Conservation (phyloP, 2,329 filamentous ascomycete species). For the Alternaria atra region DNA sequence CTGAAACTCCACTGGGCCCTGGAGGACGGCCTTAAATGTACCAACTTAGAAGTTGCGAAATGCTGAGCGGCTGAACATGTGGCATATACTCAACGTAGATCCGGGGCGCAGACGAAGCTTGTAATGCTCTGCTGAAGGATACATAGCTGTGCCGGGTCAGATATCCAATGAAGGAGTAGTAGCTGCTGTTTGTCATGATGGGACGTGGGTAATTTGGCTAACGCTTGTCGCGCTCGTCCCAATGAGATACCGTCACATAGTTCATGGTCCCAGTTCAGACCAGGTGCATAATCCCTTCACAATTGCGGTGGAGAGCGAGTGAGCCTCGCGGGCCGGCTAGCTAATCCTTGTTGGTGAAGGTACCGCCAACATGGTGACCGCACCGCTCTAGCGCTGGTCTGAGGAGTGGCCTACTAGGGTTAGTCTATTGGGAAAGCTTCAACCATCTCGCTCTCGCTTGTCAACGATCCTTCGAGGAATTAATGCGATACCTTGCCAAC, state of each 20-base stretch:
- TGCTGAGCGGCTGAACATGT: conserved; percentile 23
- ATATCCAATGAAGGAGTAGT: conserved; percentile 27
- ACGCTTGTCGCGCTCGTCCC: conserved; percentile 37
- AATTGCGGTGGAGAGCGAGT: conserved; percentile 47
- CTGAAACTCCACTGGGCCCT: conserved; percentile 41
- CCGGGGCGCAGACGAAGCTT: conserved; percentile 43
- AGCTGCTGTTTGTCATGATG: conserved; percentile 25
- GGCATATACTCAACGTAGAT: conserved; percentile 29
- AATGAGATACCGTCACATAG: conserved; percentile 35
- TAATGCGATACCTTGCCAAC: conserved; percentile 21
- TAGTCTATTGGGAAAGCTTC: conserved; percentile 33
- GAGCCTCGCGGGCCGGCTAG: conserved; percentile 44
- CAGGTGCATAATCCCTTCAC: conserved; percentile 47
- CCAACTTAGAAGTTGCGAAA: conserved; percentile 38
- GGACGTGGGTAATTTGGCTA: conserved; percentile 34
- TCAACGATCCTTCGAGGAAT: conserved; percentile 25
- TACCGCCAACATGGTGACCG: conserved; percentile 44
- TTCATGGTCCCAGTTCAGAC: conserved; percentile 36
- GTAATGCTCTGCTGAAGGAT: conserved; percentile 31
- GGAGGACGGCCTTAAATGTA: conserved; percentile 36
- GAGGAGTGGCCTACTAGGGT: conserved; percentile 36
- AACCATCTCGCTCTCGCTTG: conserved; percentile 19
- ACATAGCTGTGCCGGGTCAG: conserved; percentile 33
- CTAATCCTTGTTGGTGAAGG: conserved; percentile 37
- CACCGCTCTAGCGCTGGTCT: conserved; percentile 39